Conservation (phyloP, 2,329 filamentous ascomycete genomes). For the Ascochyta koolunga region DNA sequence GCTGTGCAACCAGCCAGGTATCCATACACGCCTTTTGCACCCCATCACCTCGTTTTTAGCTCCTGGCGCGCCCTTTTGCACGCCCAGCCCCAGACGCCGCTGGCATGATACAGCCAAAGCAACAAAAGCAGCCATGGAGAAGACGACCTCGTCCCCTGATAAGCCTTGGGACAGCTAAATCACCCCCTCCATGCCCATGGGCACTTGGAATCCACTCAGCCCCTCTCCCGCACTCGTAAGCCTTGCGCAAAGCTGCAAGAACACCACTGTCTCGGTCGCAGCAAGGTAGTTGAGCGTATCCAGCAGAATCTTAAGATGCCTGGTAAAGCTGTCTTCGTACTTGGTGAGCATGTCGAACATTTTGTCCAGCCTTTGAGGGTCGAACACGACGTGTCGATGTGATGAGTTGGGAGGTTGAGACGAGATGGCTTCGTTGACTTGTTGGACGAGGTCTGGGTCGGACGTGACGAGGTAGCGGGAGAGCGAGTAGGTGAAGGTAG, state of each 20-base stretch:
- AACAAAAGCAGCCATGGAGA: background rate
- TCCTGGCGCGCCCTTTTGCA: background rate
- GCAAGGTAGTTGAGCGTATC: conserved; percentile 97
- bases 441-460: conserved; percentile 75
- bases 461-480: conserved; percentile 82
- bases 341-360: conserved; percentile 86
- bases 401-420: conserved; percentile 16
- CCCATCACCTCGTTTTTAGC: background rate
- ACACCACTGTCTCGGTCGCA: conserved; percentile 93
- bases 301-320: conserved; percentile 90
- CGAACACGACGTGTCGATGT: conserved; percentile 53
- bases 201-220: conserved; percentile 33
- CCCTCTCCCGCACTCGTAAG: conserved; percentile 83
- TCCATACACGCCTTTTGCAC: background rate
- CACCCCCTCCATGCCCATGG: conserved; percentile 33
- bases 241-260: conserved; percentile 84
- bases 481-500: conserved; percentile 85
- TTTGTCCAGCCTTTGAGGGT: conserved; percentile 70
- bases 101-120: background rate
- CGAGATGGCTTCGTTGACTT: conserved; percentile 61
- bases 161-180: background rate
- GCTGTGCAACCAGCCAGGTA: background rate
- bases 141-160: background rate
- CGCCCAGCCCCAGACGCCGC: background rate
- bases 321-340: conserved; percentile 91